Evolutionary conservation across 495 filamentous ascomycete genomes (phyloP).

Genomic region (Tuber borchii): DNA sequence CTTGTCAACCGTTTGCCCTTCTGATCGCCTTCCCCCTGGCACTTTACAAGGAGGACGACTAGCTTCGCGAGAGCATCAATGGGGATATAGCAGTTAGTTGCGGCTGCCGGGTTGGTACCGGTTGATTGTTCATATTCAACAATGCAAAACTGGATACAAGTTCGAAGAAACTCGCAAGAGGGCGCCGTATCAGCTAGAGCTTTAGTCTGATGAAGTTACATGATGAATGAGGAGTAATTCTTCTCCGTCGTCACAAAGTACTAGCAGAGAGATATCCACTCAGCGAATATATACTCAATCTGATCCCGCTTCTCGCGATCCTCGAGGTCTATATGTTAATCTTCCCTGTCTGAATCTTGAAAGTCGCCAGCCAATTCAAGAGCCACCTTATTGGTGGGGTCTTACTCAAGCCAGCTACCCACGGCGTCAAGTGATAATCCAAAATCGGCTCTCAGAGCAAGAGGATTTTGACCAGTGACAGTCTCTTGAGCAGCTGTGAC

Average conservation of each 20-base stretch:
- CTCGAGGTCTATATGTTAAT: slow-evolving; percentile 49
- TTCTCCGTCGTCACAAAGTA: slow-evolving; percentile 64
- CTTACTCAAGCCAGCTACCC: slow-evolving; percentile 71
- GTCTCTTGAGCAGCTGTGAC: slow-evolving; percentile 63
- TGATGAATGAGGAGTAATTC: slow-evolving; percentile 67
- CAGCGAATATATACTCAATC: slow-evolving; percentile 87
- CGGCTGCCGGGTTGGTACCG: slow-evolving; percentile 52
- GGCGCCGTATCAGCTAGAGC: slow-evolving; percentile 67
- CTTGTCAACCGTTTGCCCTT: slow-evolving; percentile 54
- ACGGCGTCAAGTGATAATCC: slow-evolving; percentile 71
- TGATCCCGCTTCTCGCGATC: slow-evolving; percentile 60
- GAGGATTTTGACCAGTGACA: slow-evolving; percentile 66
- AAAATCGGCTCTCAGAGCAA: slow-evolving; percentile 78
- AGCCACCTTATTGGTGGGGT: slow-evolving; percentile 58
- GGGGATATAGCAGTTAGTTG: slow-evolving; percentile 65
- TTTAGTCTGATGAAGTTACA: slow-evolving; percentile 67
- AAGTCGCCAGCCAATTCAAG: slow-evolving; percentile 68
- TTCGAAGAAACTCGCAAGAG: slow-evolving; percentile 67
- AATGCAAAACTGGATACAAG: slow-evolving; percentile 73
- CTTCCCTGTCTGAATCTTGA: slow-evolving; percentile 44
- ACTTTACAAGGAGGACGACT: slow-evolving; percentile 64
- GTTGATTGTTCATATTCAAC: slow-evolving; percentile 64
- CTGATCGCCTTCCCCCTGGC: slow-evolving; percentile 55
- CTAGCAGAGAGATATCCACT: slow-evolving; percentile 82
- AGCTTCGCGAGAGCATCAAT: slow-evolving; percentile 86